These are phyloP conservation scores for Phytopythium aichiense DNA, from an alignment of 352 stramenopile genomes.

Conservation along the genomic window DNA sequence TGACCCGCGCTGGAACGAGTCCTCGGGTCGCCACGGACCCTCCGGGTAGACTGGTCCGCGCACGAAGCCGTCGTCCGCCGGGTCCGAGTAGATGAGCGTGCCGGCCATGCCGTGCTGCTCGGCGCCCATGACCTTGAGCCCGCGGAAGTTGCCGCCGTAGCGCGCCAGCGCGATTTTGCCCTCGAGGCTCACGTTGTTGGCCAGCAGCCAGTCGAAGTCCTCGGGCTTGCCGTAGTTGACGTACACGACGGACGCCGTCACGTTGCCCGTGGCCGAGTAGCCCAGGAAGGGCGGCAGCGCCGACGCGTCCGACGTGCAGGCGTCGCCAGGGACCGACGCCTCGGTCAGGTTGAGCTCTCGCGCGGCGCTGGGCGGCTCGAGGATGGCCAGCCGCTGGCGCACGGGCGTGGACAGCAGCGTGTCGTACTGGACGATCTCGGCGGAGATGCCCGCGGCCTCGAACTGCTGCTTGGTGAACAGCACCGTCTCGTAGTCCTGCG, in stretches of 20 bases:
- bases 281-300: constrained; percentile 71
- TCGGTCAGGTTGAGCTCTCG: constrained; percentile 47
- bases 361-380: constrained; percentile 16
- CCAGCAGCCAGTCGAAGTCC: constrained; percentile 70
- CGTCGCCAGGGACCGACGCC: constrained; percentile 43
- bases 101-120: constrained; percentile 47
- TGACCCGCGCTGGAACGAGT: constrained; percentile 60
- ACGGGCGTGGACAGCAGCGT: constrained; percentile 60
- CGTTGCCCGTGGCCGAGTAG: constrained; percentile 66
- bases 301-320: constrained; percentile 41
- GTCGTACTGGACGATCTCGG: constrained; percentile 52
- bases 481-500: constrained; percentile 24
- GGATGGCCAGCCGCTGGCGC: constrained; percentile 28
- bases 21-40: constrained; percentile 48
- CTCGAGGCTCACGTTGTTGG: constrained; percentile 46
- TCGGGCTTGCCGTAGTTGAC: constrained; percentile 72
- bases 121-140: constrained; percentile 61
- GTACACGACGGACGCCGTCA: constrained; percentile 66
- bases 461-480: constrained; percentile 28
- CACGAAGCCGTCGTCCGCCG: constrained; percentile 60
- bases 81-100: constrained; percentile 73
- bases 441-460: constrained; percentile 40
- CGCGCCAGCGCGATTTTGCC: constrained; percentile 54
- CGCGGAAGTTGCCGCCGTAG: constrained; percentile 9
- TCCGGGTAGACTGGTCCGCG: constrained; percentile 52